A percentile compares a stretch with the other conserved stretches of the same genome.
Evolutionary conservation across 2,329 filamentous ascomycete species (phyloP).

Genomic region (Catunica adiposa): DNA sequence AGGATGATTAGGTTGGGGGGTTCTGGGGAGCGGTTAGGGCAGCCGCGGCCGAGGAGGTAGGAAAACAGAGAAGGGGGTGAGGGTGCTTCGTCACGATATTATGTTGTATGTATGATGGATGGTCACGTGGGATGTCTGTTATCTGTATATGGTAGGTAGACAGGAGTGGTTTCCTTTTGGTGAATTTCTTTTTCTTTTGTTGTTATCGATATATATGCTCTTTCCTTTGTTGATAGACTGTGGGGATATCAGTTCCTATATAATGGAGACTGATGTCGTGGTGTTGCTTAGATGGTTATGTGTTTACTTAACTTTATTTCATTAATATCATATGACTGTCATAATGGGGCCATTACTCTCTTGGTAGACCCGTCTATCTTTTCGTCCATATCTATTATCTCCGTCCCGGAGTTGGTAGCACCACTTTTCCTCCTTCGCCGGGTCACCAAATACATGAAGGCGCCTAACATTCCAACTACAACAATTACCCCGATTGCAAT

Average conservation of each 20-base stretch:
- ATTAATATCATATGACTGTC: too few relatives aligned
- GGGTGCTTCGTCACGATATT: too few relatives aligned
- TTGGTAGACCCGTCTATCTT: neutral
- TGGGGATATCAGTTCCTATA: too few relatives aligned
- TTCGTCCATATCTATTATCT: neutral
- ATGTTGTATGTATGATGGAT: too few relatives aligned
- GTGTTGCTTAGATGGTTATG: too few relatives aligned
- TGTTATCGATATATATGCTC: neutral
- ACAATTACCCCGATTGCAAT: slow-evolving; percentile 9
- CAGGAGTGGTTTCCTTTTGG: neutral
- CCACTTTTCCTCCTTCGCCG: neutral
- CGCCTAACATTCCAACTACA: neutral
- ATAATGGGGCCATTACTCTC: too few relatives aligned
- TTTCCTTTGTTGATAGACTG: neutral
- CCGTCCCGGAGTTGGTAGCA: neutral
- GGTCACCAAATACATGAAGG: neutral
- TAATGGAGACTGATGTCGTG: too few relatives aligned
- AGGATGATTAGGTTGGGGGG: slow-evolving; percentile 14
- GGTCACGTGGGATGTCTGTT: neutral
- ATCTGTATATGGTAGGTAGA: neutral
- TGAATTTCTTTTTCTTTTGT: neutral
- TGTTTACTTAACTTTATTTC: too few relatives aligned
- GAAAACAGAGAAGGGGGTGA: neutral
- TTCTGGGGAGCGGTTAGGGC: neutral
- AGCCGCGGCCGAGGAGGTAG: too few relatives aligned